Evolutionary conservation across 768 basidiomycete genomes (phyloP).

Genomic region (Tricholoma sp.): DNA sequence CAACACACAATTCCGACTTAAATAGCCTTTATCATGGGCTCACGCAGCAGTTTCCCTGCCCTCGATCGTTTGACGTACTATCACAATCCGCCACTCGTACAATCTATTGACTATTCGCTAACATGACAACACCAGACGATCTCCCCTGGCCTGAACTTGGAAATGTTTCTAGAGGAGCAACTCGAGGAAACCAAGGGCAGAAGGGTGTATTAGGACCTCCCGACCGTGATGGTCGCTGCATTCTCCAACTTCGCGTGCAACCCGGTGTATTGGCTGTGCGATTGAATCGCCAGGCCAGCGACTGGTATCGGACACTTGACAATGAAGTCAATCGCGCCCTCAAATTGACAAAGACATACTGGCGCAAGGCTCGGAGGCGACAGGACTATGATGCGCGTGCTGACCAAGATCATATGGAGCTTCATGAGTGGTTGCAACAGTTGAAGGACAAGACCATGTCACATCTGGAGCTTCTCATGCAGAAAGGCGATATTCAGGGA

Average conservation of each 20-base stretch:
- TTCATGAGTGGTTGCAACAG: slow-evolving; percentile 85
- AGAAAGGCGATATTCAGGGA: slow-evolving; percentile 81
- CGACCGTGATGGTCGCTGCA: slow-evolving; percentile 69
- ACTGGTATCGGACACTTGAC: slow-evolving; percentile 80
- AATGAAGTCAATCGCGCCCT: slow-evolving; percentile 75
- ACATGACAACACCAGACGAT: slow-evolving; percentile 62
- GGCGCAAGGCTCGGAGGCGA: slow-evolving; percentile 76
- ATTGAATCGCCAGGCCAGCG: slow-evolving; percentile 70
- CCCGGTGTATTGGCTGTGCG: slow-evolving; percentile 76
- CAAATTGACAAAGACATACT: slow-evolving; percentile 82
- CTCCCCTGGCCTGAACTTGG: slow-evolving; percentile 84
- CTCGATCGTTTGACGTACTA: slow-evolving; percentile 12
- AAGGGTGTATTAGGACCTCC: slow-evolving; percentile 72
- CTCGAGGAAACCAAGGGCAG: slow-evolving; percentile 81
- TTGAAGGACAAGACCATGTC: slow-evolving; percentile 88
- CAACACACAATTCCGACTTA: neutral
- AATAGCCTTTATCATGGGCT: neutral
- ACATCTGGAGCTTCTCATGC: slow-evolving; percentile 81
- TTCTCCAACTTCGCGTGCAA: slow-evolving; percentile 78
- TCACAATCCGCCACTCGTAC: slow-evolving; percentile 14
- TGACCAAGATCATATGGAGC: slow-evolving; percentile 86
- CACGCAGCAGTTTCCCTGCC: slow-evolving; percentile 11
- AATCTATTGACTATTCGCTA: slow-evolving; percentile 16
- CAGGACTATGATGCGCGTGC: slow-evolving; percentile 83
- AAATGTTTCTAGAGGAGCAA: slow-evolving; percentile 80